Conservation (phyloP, 768 basidiomycete genomes). For the Mycena crocata region DNA sequence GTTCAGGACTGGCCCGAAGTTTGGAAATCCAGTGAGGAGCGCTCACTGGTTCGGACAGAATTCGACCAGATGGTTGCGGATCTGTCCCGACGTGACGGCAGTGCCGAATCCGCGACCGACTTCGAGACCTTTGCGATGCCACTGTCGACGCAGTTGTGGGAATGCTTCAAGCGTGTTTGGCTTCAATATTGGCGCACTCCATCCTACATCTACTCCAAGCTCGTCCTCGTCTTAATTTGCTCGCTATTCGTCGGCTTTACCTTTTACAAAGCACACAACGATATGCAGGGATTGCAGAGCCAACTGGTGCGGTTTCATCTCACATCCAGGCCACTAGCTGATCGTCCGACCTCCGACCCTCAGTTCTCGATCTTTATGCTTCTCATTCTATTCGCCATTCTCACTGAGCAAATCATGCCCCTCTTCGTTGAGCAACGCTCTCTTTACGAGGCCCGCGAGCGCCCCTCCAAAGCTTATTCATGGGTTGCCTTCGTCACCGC, state of each 20-base stretch:
- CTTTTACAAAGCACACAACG: slow-evolving; percentile 43
- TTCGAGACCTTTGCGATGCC: slow-evolving; percentile 39
- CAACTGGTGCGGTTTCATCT: slow-evolving; percentile 29
- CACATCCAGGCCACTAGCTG: not conserved
- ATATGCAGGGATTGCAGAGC: slow-evolving; percentile 42
- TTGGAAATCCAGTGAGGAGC: slow-evolving; percentile 55
- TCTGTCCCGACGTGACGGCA: slow-evolving; percentile 26
- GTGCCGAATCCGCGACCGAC: slow-evolving; percentile 27
- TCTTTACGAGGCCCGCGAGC: slow-evolving; percentile 49
- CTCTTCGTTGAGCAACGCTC: slow-evolving; percentile 48
- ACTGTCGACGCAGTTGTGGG: slow-evolving; percentile 36
- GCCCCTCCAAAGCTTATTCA: slow-evolving; percentile 46
- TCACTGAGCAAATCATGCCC: slow-evolving; percentile 51
- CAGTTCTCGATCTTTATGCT: slow-evolving; percentile 44
- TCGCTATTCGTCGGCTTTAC: slow-evolving; percentile 46
- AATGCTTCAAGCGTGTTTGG: slow-evolving; percentile 41
- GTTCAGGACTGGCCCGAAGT: slow-evolving; percentile 53
- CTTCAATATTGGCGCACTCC: slow-evolving; percentile 43
- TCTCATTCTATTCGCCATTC: slow-evolving; percentile 42
- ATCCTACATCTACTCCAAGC: slow-evolving; percentile 40
- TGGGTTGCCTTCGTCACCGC: slow-evolving; percentile 47
- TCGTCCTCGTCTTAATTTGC: slow-evolving; percentile 8
- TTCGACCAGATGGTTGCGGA: slow-evolving; percentile 41
- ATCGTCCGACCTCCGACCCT: not conserved
- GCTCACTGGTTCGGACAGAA: slow-evolving; percentile 48